phyloP scores from a whole-genome alignment of 805 yeast species.

The Yarrowia bubula region DNA sequence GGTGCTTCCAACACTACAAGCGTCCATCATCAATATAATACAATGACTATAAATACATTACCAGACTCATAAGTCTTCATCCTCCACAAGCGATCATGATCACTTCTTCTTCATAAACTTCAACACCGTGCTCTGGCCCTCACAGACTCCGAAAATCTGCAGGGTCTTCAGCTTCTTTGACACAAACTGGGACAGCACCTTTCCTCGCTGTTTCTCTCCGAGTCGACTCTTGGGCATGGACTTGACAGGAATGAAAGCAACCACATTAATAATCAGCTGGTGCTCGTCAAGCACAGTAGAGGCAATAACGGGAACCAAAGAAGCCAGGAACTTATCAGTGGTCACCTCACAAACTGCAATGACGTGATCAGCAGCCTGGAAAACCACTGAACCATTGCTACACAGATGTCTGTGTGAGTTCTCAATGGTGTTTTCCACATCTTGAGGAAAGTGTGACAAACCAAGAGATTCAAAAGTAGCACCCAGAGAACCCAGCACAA shows the following conservation, averaged over 20 bases:
- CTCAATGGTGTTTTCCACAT: conserved; percentile 71
- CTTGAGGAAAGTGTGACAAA: conserved; percentile 82
- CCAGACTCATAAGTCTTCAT: neutral
- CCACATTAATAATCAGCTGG: conserved; percentile 77
- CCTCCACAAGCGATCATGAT: neutral
- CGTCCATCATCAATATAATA: neutral
- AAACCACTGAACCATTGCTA: conserved; percentile 54
- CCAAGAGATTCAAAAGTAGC: conserved; percentile 92
- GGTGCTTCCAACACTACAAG: neutral
- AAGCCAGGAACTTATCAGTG: conserved; percentile 50
- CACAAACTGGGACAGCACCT: conserved; percentile 58
- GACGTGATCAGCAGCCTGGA: conserved; percentile 78
- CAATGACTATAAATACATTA: conserved; percentile 22
- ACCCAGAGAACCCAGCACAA: conserved; percentile 77
- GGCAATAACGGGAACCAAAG: conserved; percentile 79
- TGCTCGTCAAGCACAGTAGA: conserved; percentile 76
- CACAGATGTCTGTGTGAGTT: conserved; percentile 47
- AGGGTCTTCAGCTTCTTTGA: conserved; percentile 44
- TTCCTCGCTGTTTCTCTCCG: conserved; percentile 73
- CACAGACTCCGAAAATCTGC: conserved; percentile 33
- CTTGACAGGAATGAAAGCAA: conserved; percentile 69
- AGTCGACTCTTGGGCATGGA: conserved; percentile 68
- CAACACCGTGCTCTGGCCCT: conserved; percentile 26
- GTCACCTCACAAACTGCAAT: conserved; percentile 69
- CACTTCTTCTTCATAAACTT: conserved; percentile 26